Evolutionary conservation across 495 filamentous ascomycete genomes (phyloP).

Genomic region (Penicillium silybi): DNA sequence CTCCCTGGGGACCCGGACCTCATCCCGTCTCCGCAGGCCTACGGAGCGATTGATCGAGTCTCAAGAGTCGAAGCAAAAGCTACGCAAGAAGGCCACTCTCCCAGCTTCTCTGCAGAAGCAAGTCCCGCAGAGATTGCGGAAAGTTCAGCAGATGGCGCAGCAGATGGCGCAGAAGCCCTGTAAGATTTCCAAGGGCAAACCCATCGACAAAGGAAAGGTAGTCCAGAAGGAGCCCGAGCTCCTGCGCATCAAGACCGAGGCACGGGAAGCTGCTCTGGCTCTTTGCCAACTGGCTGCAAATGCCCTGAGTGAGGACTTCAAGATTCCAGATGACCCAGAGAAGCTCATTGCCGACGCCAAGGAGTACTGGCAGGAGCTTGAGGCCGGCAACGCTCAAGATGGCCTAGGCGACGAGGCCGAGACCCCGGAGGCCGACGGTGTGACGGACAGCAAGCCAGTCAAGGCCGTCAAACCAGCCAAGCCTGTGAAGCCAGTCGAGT

Average conservation of each 20-base stretch:
- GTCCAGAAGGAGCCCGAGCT: background rate
- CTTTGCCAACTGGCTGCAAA: constrained; percentile 25
- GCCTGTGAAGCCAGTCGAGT: background rate
- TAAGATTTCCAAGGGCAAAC: background rate
- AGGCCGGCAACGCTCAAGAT: background rate
- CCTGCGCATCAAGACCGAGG: constrained; percentile 8
- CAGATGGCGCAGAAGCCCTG: too few species aligned
- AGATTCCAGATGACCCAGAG: constrained; percentile 13
- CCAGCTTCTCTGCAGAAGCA: constrained; percentile 6
- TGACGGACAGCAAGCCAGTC: too few species aligned
- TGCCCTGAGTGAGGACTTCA: constrained; percentile 24
- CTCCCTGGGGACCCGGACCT: constrained; percentile 29
- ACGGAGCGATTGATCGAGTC: constrained; percentile 40
- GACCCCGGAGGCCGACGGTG: background rate
- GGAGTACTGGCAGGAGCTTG: background rate
- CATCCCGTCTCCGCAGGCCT: constrained; percentile 36
- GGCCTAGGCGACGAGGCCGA: background rate
- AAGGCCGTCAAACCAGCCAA: background rate
- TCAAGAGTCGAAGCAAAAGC: constrained; percentile 24
- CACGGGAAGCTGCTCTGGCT: constrained; percentile 14
- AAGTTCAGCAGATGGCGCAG: too few species aligned
- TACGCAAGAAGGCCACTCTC: constrained; percentile 11
- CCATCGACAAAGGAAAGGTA: background rate
- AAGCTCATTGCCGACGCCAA: constrained; percentile 17
- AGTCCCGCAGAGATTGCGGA: background rate